phyloP scores from a whole-genome alignment of 139 green algal genomes.

The Volvox africanus region DNA sequence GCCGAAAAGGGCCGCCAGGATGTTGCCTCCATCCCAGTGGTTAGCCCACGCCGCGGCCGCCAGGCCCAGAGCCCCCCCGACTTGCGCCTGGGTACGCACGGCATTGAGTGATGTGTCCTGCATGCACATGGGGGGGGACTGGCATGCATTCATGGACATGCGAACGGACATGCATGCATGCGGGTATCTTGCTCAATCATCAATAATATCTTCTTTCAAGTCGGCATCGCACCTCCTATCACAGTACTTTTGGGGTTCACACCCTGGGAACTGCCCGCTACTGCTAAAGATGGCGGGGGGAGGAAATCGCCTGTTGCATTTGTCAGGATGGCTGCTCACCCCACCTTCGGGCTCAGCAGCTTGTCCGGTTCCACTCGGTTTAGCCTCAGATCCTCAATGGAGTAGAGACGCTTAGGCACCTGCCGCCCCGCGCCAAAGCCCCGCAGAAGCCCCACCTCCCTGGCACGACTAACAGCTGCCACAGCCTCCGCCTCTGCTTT shows the following conservation, averaged over 20 bases:
- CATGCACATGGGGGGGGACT: neutral
- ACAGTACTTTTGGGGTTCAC: too few species aligned
- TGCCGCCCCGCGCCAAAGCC: constrained; percentile 59
- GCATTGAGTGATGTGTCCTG: constrained; percentile 81
- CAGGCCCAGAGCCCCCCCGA: constrained; percentile 69
- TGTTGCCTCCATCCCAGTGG: constrained; percentile 27
- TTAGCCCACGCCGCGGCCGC: constrained; percentile 55
- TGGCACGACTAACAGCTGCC: constrained; percentile 40
- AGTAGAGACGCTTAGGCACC: constrained; percentile 84
- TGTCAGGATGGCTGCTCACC: neutral
- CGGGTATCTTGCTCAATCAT: too few species aligned
- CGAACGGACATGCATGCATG: too few species aligned
- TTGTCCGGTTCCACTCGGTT: constrained; percentile 89
- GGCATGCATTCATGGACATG: neutral
- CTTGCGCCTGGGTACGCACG: constrained; percentile 68
- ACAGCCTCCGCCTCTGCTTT: constrained; percentile 58
- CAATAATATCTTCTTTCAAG: too few species aligned
- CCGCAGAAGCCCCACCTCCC: constrained; percentile 60
- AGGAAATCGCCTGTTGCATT: too few species aligned
- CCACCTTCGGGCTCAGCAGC: constrained; percentile 79
- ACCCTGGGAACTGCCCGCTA: too few species aligned
- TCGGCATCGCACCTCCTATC: too few species aligned
- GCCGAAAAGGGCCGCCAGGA: constrained; percentile 56
- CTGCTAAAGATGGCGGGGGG: too few species aligned
- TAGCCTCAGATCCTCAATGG: constrained; percentile 89